phyloP scores from a whole-genome alignment of 169 alveolate genomes.

The Plasmodium adleri region DNA sequence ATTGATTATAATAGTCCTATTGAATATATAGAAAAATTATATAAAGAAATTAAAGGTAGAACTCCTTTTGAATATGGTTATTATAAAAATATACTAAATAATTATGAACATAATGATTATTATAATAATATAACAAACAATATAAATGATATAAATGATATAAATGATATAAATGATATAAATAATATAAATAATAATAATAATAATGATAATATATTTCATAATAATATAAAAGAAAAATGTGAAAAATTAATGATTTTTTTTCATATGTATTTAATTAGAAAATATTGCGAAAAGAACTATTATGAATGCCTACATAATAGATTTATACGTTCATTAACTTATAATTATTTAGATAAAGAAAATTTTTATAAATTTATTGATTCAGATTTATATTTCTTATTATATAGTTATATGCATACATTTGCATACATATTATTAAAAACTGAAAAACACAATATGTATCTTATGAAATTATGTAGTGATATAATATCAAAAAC shows the following conservation, averaged over 20 bases:
- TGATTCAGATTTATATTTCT: slow-evolving; percentile 8
- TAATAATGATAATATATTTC: neutral
- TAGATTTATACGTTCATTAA: slow-evolving; percentile 7
- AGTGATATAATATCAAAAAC: slow-evolving; percentile 2
- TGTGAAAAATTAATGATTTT: slow-evolving; percentile 16
- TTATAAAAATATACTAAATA: slow-evolving; percentile 20
- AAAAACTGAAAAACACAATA: slow-evolving; percentile 18
- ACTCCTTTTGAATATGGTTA: slow-evolving; percentile 37
- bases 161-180: neutral
- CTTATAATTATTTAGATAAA: slow-evolving; percentile 17
- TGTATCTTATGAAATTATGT: neutral
- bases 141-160: neutral
- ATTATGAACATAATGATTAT: slow-evolving; percentile 15
- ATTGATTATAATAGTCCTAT: neutral
- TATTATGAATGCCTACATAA: slow-evolving; percentile 28
- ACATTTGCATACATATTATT: slow-evolving; percentile 2
- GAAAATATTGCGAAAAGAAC: slow-evolving; percentile 41
- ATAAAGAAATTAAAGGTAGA: slow-evolving; percentile 5
- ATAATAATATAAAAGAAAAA: neutral
- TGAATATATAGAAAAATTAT: slow-evolving; percentile 12
- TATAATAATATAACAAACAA: slow-evolving; percentile 11
- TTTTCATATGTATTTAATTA: slow-evolving; percentile 39
- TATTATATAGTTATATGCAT: slow-evolving; percentile 16
- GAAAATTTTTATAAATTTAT: neutral
- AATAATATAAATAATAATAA: neutral